Evolutionary conservation across 352 stramenopile genomes (phyloP).

Genomic region (Phytophthora citricola): DNA sequence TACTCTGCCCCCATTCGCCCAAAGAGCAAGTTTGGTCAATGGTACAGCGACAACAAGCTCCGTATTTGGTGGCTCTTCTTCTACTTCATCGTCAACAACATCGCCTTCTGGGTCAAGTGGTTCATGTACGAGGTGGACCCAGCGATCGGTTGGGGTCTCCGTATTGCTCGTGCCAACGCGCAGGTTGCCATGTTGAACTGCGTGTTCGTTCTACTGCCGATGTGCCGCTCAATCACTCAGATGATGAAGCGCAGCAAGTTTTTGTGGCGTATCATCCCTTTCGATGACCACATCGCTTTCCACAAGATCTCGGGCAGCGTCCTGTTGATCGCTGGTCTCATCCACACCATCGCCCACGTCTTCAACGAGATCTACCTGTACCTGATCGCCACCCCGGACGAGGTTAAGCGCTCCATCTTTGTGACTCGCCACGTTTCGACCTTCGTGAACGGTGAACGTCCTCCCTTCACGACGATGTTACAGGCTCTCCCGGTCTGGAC

Average conservation of each 20-base stretch:
- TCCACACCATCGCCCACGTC: constrained; percentile 66
- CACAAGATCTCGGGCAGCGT: constrained; percentile 73
- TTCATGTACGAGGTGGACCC: constrained; percentile 70
- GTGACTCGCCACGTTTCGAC: constrained; percentile 52
- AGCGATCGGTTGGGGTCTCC: constrained; percentile 64
- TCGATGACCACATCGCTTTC: constrained; percentile 77
- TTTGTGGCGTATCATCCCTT: constrained; percentile 68
- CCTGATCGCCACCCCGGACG: constrained; percentile 58
- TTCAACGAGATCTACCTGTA: constrained; percentile 79
- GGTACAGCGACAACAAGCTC: constrained; percentile 72
- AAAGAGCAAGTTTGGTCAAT: constrained; percentile 62
- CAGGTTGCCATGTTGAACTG: constrained; percentile 81
- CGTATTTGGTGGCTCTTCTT: constrained; percentile 78
- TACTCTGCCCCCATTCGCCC: constrained; percentile 29
- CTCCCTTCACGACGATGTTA: constrained; percentile 64
- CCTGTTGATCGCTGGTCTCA: constrained; percentile 53
- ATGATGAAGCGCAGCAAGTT: constrained; percentile 63
- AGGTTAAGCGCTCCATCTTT: constrained; percentile 63
- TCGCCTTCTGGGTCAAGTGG: constrained; percentile 71
- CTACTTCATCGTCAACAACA: constrained; percentile 67
- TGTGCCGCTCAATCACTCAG: constrained; percentile 71
- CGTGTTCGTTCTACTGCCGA: constrained; percentile 71
- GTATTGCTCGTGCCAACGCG: constrained; percentile 66
- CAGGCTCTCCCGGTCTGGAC: constrained; percentile 64
- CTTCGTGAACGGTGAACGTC: constrained; percentile 46